A percentile compares a stretch with the other conserved stretches of the same genome.
Conservation (phyloP, 805 yeast genomes). For the Blastobotrys mokoenaii region DNA sequence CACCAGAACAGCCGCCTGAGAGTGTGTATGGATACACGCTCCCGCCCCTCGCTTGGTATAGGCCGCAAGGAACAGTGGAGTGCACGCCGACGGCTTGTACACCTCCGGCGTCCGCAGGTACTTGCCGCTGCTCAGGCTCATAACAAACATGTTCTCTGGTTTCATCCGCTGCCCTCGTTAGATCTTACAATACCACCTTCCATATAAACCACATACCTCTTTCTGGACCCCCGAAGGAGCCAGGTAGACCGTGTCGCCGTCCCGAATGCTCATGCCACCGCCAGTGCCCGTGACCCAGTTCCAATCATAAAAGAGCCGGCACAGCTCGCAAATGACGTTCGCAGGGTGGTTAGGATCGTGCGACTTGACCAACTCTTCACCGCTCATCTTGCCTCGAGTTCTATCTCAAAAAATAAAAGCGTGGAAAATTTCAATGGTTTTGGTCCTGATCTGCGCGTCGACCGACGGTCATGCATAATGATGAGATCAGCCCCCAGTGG, state of each 20-base stretch:
- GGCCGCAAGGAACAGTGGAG: slow-evolving; percentile 76
- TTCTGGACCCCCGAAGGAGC: slow-evolving; percentile 98
- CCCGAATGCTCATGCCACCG: slow-evolving; percentile 80
- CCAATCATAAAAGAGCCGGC: slow-evolving; percentile 65
- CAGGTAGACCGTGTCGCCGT: slow-evolving; percentile 49
- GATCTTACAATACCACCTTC: background rate
- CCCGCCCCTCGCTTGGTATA: slow-evolving; percentile 65
- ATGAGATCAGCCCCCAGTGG: no score
- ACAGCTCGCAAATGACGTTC: slow-evolving; percentile 71
- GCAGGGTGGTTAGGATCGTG: slow-evolving; percentile 68
- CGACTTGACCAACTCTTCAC: slow-evolving; percentile 23
- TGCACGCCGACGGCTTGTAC: slow-evolving; percentile 87
- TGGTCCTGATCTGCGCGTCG: no score
- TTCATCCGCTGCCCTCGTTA: slow-evolving; percentile 41
- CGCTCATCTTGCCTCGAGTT: no score
- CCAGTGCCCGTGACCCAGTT: slow-evolving; percentile 97
- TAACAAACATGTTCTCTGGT: slow-evolving; percentile 76
- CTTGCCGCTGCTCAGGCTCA: slow-evolving; percentile 44
- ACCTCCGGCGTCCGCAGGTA: slow-evolving; percentile 53
- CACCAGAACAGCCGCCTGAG: slow-evolving; percentile 78
- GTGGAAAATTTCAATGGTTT: no score
- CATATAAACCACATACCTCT: slow-evolving; percentile 36
- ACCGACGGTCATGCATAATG: no score
- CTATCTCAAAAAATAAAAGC: no score
- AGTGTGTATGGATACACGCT: slow-evolving; percentile 92